Percentiles rank a stretch among this genome's conserved stretches.
phyloP scores from a whole-genome alignment of 129 eudicot species.

The Arctium lappa region DNA sequence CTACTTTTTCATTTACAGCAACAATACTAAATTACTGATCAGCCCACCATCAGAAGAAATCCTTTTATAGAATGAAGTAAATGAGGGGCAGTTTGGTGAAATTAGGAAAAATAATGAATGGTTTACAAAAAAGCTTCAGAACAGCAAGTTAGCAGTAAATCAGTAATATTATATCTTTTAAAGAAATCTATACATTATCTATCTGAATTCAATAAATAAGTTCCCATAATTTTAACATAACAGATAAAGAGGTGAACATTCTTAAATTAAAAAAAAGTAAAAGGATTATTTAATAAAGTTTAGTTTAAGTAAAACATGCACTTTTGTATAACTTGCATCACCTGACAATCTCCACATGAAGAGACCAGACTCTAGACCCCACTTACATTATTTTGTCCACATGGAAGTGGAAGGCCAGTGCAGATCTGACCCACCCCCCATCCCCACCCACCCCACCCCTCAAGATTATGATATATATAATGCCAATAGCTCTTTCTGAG shows the following conservation, averaged over 20 bases:
- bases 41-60: conserved; percentile 16
- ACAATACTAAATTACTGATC: conserved; percentile 16
- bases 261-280: background rate
- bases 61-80: conserved; percentile 27
- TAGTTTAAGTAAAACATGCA: conserved; percentile 25
- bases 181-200: background rate
- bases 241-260: background rate
- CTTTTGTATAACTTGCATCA: conserved; percentile 37
- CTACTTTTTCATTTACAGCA: conserved; percentile 5
- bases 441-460: conserved; percentile 5
- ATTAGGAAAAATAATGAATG: background rate
- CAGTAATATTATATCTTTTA: background rate
- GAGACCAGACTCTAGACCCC: conserved; percentile 51
- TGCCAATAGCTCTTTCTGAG: conserved; percentile 33
- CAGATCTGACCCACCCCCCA: conserved; percentile 65
- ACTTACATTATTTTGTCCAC: conserved; percentile 74
- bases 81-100: conserved; percentile 31
- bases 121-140: conserved; percentile 19
- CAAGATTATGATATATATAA: conserved; percentile 23
- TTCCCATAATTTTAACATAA: background rate
- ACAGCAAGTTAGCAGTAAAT: background rate
- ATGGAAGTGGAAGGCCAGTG: conserved; percentile 61
- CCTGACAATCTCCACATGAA: conserved; percentile 89
- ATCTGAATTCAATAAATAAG: background rate
- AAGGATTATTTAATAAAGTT: background rate